phyloP scores from a whole-genome alignment of 2,329 filamentous ascomycete genomes.

The Diatrype stigma region DNA sequence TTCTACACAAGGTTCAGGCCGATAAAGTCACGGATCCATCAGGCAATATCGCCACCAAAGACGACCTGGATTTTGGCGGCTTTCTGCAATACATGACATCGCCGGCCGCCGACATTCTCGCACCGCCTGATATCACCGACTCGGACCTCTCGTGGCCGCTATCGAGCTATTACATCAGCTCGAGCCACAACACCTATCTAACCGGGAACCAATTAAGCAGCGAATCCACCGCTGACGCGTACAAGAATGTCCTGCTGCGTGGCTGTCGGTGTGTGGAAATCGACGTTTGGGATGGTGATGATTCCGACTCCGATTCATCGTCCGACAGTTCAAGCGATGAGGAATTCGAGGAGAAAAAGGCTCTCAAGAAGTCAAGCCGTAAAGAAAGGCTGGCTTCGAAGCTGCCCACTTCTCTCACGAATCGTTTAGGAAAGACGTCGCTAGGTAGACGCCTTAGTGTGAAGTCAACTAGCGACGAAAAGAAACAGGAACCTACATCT shows the following conservation, averaged over 20 bases:
- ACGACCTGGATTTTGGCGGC: conserved; percentile 40
- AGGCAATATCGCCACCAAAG: conserved; percentile 26
- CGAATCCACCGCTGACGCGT: conserved; percentile 80
- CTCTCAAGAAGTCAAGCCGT: conserved; percentile 58
- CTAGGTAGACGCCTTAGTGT: conserved; percentile 36
- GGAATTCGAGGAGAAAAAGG: conserved; percentile 42
- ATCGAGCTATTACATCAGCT: conserved; percentile 89
- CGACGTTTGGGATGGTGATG: conserved; percentile 89
- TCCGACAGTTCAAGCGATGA: conserved; percentile 53
- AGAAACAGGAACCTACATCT: background rate
- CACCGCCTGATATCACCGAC: conserved; percentile 28
- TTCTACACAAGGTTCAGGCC: conserved; percentile 43
- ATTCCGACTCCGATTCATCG: conserved; percentile 65
- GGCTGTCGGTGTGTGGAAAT: conserved; percentile 91
- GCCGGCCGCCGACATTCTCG: conserved; percentile 37
- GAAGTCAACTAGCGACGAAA: conserved; percentile 4
- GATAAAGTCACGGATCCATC: conserved; percentile 28
- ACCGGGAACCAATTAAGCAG: conserved; percentile 84
- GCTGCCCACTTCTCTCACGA: conserved; percentile 38
- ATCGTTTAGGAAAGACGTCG: conserved; percentile 45
- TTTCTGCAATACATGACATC: conserved; percentile 58
- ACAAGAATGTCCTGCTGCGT: conserved; percentile 76
- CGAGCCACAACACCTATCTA: conserved; percentile 93
- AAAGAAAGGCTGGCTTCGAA: conserved; percentile 63
- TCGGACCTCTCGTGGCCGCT: conserved; percentile 69